phyloP scores from a whole-genome alignment of 768 basidiomycete species.

The Mycena alexandri region DNA sequence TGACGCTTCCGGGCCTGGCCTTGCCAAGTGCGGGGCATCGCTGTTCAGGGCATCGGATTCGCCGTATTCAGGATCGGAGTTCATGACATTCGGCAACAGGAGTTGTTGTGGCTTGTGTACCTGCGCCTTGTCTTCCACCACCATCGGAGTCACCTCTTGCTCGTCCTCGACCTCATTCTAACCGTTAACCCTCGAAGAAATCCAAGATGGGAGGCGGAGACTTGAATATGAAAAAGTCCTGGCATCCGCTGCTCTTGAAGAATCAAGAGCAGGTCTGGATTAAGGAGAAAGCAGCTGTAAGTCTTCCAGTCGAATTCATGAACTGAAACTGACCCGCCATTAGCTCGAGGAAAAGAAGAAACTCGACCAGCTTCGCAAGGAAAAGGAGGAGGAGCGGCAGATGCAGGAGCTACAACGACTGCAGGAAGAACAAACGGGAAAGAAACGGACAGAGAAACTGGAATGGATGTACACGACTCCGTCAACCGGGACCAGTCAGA shows the following conservation, averaged over 20 bases:
- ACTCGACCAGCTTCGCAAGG: slow-evolving; percentile 95
- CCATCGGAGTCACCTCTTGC: slow-evolving; percentile 1
- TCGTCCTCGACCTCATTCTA: background rate
- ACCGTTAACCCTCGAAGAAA: slow-evolving; percentile 20
- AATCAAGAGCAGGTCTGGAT: slow-evolving; percentile 99
- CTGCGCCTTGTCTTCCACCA: slow-evolving; percentile 26
- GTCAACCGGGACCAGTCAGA: slow-evolving; percentile 87
- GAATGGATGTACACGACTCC: slow-evolving; percentile 99
- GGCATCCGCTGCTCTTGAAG: slow-evolving; percentile 98
- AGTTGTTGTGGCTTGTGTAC: slow-evolving; percentile 13
- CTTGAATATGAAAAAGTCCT: slow-evolving; percentile 99
- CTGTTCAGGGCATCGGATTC: slow-evolving; percentile 53
- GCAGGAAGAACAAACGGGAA: slow-evolving; percentile 96
- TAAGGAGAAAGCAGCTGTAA: slow-evolving; percentile 95
- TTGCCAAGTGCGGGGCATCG: slow-evolving; percentile 40
- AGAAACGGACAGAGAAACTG: slow-evolving; percentile 92
- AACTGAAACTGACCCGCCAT: slow-evolving; percentile 23
- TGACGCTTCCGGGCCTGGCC: slow-evolving; percentile 45
- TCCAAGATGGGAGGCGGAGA: slow-evolving; percentile 97
- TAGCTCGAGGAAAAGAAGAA: slow-evolving; percentile 99
- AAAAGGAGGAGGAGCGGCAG: slow-evolving; percentile 97
- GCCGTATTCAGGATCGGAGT: slow-evolving; percentile 49
- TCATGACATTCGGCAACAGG: slow-evolving; percentile 26
- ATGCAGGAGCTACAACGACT: slow-evolving; percentile 95
- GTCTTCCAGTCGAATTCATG: slow-evolving; percentile 45